These are phyloP conservation scores for Adansonia gregorii DNA, from an alignment of 441 rosid species.

Conservation along the genomic window DNA sequence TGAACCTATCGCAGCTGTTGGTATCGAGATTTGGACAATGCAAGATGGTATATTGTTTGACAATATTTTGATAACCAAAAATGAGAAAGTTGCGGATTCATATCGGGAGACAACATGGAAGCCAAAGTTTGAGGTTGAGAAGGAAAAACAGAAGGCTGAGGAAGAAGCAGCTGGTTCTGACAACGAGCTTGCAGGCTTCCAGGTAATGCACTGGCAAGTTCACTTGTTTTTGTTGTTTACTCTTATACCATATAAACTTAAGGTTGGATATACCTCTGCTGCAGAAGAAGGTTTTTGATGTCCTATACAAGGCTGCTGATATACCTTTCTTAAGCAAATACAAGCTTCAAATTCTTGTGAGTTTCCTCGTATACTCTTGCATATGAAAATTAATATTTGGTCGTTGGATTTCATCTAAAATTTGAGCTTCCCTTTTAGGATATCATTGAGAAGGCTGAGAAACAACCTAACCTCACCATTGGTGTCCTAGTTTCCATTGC, in stretches of 20 bases:
- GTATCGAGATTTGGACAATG: slow-evolving; percentile 99
- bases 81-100: slow-evolving; percentile 69
- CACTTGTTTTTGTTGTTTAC: not conserved
- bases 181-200: slow-evolving; percentile 54
- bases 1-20: slow-evolving; percentile 89
- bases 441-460: slow-evolving; percentile 82
- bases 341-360: slow-evolving; percentile 68
- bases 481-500: slow-evolving; percentile 66
- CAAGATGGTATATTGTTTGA: slow-evolving; percentile 94
- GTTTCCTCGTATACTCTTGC: slow-evolving; percentile 23
- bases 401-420: not conserved
- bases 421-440: slow-evolving; percentile 44
- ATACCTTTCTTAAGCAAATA: slow-evolving; percentile 69
- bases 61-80: slow-evolving; percentile 76
- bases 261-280: slow-evolving; percentile 15
- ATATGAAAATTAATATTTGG: not conserved
- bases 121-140: slow-evolving; percentile 75
- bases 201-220: not conserved
- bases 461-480: slow-evolving; percentile 78
- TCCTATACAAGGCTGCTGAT: slow-evolving; percentile 82
- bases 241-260: slow-evolving; percentile 17
- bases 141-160: slow-evolving; percentile 76
- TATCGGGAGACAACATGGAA: slow-evolving; percentile 68
- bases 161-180: slow-evolving; percentile 64
- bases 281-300: slow-evolving; percentile 85